phyloP scores from a whole-genome alignment of 108 stramenopile genomes.

The Epithemia pelagica region DNA sequence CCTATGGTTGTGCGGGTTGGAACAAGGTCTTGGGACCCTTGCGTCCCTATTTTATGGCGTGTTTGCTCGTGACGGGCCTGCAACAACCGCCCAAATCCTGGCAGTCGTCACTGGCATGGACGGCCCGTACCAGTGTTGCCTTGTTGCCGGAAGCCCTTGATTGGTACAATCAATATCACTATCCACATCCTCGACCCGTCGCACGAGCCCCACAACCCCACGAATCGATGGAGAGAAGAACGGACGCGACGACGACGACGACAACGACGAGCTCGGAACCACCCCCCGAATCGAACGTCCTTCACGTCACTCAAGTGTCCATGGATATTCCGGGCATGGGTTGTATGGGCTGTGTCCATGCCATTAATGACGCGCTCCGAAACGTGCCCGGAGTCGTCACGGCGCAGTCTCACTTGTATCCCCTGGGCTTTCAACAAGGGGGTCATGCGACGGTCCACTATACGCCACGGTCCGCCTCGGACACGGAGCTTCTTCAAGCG shows the following conservation, averaged over 20 bases:
- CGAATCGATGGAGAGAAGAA: background rate
- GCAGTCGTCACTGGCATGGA: background rate
- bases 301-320: constrained; percentile 12
- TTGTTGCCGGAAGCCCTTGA: constrained; percentile 61
- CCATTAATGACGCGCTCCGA: constrained; percentile 52
- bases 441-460: background rate
- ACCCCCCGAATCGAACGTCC: background rate
- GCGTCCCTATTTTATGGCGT: constrained; percentile 44
- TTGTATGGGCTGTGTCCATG: constrained; percentile 81
- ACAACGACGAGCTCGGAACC: background rate
- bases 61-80: constrained; percentile 2
- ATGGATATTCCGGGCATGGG: constrained; percentile 77
- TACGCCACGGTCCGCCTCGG: background rate
- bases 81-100: background rate
- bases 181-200: too few species aligned
- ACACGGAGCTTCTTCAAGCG: background rate
- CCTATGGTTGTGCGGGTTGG: constrained; percentile 76
- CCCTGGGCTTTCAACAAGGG: background rate
- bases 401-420: background rate
- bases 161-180: background rate
- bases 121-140: constrained; percentile 9
- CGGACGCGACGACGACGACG: background rate
- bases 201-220: background rate
- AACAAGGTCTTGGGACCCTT: constrained; percentile 70
- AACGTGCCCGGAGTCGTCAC: background rate